Evolutionary conservation across 2,329 filamentous ascomycete genomes (phyloP).

Genomic region (Xylaria polymorpha): DNA sequence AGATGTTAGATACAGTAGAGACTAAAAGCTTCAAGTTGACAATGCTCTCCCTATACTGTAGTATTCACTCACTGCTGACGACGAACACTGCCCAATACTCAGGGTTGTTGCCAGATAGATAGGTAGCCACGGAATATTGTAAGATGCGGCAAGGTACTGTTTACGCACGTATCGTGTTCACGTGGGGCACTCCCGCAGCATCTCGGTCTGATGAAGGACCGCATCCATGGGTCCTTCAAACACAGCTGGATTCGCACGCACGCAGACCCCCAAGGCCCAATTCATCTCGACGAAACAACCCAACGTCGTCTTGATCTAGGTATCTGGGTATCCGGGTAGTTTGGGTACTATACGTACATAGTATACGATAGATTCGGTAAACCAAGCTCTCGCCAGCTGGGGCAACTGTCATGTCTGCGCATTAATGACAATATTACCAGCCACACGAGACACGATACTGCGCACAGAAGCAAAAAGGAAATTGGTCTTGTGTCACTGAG

Average conservation of each 20-base stretch:
- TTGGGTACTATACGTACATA: neutral
- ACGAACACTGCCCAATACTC: neutral
- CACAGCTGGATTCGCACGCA: constrained; percentile 19
- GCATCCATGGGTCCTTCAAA: constrained; percentile 33
- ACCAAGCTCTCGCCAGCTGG: constrained; percentile 21
- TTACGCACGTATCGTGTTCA: constrained; percentile 29
- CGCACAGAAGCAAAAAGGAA: constrained; percentile 38
- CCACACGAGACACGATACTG: constrained; percentile 37
- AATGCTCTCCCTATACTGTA: too few species aligned
- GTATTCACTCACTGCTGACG: neutral
- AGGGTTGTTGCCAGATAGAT: neutral
- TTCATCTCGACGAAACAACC: constrained; percentile 34
- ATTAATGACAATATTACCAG: constrained; percentile 39
- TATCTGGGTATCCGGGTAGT: neutral
- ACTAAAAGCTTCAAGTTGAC: neutral
- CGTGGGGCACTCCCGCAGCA: constrained; percentile 22
- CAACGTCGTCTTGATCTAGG: constrained; percentile 12
- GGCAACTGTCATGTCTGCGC: constrained; percentile 29
- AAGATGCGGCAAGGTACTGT: constrained; percentile 1
- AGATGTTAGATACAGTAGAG: too few species aligned
- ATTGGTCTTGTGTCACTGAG: constrained; percentile 38
- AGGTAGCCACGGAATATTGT: neutral
- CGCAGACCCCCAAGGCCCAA: constrained; percentile 12
- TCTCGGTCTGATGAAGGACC: constrained; percentile 35
- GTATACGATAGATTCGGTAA: neutral